Evolutionary conservation across 108 stramenopile genomes (phyloP).

Genomic region (Skeletonema tropicum): DNA sequence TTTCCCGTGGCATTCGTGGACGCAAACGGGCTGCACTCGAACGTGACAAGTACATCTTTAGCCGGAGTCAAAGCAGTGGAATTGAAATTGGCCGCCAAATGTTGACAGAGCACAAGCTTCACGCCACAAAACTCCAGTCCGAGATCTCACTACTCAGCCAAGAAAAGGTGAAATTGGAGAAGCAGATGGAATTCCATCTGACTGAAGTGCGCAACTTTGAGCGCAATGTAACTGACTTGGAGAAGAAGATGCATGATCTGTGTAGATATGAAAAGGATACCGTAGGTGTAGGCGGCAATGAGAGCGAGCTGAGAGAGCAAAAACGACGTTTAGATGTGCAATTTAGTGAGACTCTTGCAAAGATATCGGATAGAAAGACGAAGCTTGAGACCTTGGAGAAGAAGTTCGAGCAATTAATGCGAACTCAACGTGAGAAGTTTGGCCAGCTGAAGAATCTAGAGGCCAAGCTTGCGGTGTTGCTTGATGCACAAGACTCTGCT

Average conservation of each 20-base stretch:
- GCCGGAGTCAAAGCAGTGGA: conserved; percentile 80
- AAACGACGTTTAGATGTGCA: conserved; percentile 86
- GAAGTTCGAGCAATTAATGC: conserved; percentile 67
- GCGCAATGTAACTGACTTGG: conserved; percentile 68
- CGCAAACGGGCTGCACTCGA: conserved; percentile 69
- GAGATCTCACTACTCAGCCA: conserved; percentile 83
- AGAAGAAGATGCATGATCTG: conserved; percentile 85
- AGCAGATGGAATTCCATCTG: conserved; percentile 73
- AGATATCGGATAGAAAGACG: conserved; percentile 84
- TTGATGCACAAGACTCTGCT: conserved; percentile 89
- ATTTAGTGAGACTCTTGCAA: conserved; percentile 79
- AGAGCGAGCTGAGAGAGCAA: conserved; percentile 68
- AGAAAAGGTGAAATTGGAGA: conserved; percentile 82
- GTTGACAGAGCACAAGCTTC: conserved; percentile 90
- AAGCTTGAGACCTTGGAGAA: conserved; percentile 67
- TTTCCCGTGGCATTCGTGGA: conserved; percentile 73
- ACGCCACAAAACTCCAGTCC: conserved; percentile 85
- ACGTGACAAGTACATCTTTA: conserved; percentile 87
- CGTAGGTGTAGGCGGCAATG: conserved; percentile 57
- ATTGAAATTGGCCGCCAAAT: conserved; percentile 91
- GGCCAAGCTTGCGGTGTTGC: conserved; percentile 86
- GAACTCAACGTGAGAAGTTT: conserved; percentile 73
- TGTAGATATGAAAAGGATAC: conserved; percentile 75
- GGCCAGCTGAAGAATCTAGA: conserved; percentile 82
- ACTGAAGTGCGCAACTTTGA: conserved; percentile 83